A percentile compares a stretch with the other conserved stretches of the same genome.
Evolutionary conservation across 257 asterid species (phyloP).

Genomic region (Nicotiana benthamiana): DNA sequence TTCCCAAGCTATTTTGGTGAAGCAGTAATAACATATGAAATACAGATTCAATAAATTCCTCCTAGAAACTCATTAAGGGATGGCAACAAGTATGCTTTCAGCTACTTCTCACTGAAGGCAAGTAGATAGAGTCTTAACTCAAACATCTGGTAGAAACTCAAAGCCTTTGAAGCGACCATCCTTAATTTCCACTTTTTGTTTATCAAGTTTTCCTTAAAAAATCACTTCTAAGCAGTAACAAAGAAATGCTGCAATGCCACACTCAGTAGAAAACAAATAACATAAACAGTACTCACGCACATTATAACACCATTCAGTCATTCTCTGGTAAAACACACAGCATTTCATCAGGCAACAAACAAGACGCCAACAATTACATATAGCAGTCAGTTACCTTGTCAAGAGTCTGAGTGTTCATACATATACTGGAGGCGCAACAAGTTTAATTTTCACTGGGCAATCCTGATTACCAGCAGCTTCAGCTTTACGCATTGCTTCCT

Average conservation of each 20-base stretch:
- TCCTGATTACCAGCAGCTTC: constrained; percentile 91
- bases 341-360: neutral
- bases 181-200: neutral
- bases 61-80: neutral
- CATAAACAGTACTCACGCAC: neutral
- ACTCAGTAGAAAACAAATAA: neutral
- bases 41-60: neutral
- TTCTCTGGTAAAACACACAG: neutral
- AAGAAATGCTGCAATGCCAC: neutral
- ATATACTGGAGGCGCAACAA: constrained; percentile 87
- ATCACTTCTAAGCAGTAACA: neutral
- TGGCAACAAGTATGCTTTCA: neutral
- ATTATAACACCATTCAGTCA: neutral
- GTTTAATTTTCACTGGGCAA: constrained; percentile 90
- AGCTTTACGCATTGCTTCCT: constrained; percentile 97
- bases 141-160: neutral
- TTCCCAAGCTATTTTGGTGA: neutral
- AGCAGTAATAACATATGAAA: neutral
- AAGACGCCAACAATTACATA: neutral
- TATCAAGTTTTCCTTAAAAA: too few relatives aligned
- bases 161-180: neutral
- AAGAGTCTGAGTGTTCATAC: constrained; percentile 83
- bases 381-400: constrained; percentile 48
- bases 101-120: neutral
- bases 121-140: neutral